These are phyloP conservation scores for Tricholoma furcatifolium DNA, from an alignment of 768 basidiomycete genomes.

Conservation along the genomic window DNA sequence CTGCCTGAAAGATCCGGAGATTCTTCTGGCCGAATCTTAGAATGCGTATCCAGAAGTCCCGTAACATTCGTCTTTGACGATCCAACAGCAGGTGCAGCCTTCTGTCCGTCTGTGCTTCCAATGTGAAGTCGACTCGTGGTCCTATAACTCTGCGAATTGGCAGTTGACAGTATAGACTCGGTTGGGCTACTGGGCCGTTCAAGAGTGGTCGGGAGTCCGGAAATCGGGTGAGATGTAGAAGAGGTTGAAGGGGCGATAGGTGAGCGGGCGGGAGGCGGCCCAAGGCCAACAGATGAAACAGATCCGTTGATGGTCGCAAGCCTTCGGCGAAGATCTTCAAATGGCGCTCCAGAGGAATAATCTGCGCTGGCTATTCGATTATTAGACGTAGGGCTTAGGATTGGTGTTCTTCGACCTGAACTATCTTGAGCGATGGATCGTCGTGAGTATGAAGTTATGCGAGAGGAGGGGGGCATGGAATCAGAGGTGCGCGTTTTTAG, in stretches of 20 bases:
- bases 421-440: slow-evolving; percentile 33
- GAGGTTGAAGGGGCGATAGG: slow-evolving; percentile 31
- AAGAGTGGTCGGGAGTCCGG: slow-evolving; percentile 26
- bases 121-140: slow-evolving; percentile 64
- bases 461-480: slow-evolving; percentile 35
- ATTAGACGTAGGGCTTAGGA: slow-evolving; percentile 48
- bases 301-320: slow-evolving; percentile 77
- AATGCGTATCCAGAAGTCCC: slow-evolving; percentile 78
- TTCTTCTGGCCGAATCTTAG: slow-evolving; percentile 60
- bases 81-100: slow-evolving; percentile 88
- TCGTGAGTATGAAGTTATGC: slow-evolving; percentile 34
- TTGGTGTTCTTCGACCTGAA: slow-evolving; percentile 33
- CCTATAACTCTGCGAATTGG: slow-evolving; percentile 62
- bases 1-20: slow-evolving; percentile 75
- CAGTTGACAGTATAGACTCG: slow-evolving; percentile 74
- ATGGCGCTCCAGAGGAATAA: slow-evolving; percentile 50
- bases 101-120: slow-evolving; percentile 72
- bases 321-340: slow-evolving; percentile 77
- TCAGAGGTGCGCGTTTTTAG: slow-evolving; percentile 58
- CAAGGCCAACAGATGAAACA: slow-evolving; percentile 55
- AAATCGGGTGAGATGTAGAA: slow-evolving; percentile 23
- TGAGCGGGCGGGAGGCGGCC: slow-evolving; percentile 41
- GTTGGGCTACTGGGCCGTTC: slow-evolving; percentile 79
- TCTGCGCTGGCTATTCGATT: slow-evolving; percentile 51
- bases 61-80: slow-evolving; percentile 82